Evolutionary conservation across 345 rosid species (phyloP), one percentile per base, ranked within the genome.

Genomic region (Moricandia moricandioides): DNA sequence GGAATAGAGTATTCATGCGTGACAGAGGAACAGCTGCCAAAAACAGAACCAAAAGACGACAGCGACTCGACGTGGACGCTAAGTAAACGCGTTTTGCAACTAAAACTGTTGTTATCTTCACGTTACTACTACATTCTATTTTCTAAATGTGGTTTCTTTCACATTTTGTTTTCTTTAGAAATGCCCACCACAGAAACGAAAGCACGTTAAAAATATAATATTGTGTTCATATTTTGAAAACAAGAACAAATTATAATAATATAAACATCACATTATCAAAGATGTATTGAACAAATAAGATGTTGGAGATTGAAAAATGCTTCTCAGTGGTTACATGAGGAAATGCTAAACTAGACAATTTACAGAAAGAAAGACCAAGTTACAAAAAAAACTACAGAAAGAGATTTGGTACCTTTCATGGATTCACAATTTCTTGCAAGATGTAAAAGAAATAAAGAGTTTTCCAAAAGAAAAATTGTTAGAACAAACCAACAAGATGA

Each of bases 51-150:
- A 70, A 77, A 77, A 77, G 72, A 77, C 35, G 80, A 77, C 33
- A 77, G 40, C 66, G 71, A 77, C 62, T 45, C 80, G 67, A 45
- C 76, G 70, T 77, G 71, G 76, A 58, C 80, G 62, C 80, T 65
- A 77, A 45, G 80, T 65, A 77, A 77, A 57, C 80, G 80, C 80
- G 76, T 70, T 70, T 77, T 77, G 75, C 60, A 77, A 70, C 71
- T 9, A 67, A 54, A 77, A 70, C 80, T 65, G 76, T 67, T 64
- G 76, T 77, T 77, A 40, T 59, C 72, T 70, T 77, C 76, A 77
- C 76, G 67, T 71, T 77, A 77, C 69, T 67, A 16, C 56, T 13
- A 76, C 71, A 70, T 77, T 77, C 43, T 43, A 58, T 56, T 64
- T 62, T 56, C 71, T n/a, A n/a, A n/a, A n/a, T n/a, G n/a, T n/a